Conservation (phyloP, 805 yeast species). For the Starmerella bombi region DNA sequence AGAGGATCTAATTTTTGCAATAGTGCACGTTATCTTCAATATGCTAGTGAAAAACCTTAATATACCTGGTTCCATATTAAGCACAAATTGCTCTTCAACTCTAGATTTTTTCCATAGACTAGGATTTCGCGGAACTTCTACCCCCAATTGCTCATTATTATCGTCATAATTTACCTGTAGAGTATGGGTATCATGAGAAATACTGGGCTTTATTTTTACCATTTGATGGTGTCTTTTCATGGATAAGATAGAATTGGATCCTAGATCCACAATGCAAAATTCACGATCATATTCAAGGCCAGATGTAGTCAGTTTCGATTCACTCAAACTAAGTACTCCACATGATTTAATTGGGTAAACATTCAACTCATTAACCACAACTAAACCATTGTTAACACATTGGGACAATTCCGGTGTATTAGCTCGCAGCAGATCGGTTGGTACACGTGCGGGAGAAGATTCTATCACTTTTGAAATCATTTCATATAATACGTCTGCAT, state of each 20-base stretch:
- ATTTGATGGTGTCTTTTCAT: constrained; percentile 29
- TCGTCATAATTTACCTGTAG: background rate
- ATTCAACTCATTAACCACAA: constrained; percentile 20
- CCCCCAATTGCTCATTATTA: background rate
- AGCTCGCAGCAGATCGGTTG: background rate
- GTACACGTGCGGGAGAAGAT: no score
- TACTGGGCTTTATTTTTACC: constrained; percentile 28
- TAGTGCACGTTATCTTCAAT: constrained; percentile 29
- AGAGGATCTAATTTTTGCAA: constrained; percentile 22
- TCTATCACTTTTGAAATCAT: constrained; percentile 24
- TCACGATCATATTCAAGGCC: constrained; percentile 34
- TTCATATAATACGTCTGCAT: constrained; percentile 26
- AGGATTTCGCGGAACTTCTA: background rate
- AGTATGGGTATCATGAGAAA: constrained; percentile 9
- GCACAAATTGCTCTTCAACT: background rate
- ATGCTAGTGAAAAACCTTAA: constrained; percentile 25
- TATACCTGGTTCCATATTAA: constrained; percentile 18
- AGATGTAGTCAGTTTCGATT: constrained; percentile 14
- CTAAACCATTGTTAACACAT: background rate
- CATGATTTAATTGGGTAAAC: constrained; percentile 37
- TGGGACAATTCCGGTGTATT: no score
- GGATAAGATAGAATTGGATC: constrained; percentile 24
- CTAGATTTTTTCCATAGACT: constrained; percentile 4
- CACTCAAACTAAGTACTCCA: constrained; percentile 26
- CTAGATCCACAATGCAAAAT: constrained; percentile 29